Evolutionary conservation across 1,284 basidiomycete genomes (phyloP), one percentile per base, ranked within the genome.

Genomic region (Singerocomus inundabilis): DNA sequence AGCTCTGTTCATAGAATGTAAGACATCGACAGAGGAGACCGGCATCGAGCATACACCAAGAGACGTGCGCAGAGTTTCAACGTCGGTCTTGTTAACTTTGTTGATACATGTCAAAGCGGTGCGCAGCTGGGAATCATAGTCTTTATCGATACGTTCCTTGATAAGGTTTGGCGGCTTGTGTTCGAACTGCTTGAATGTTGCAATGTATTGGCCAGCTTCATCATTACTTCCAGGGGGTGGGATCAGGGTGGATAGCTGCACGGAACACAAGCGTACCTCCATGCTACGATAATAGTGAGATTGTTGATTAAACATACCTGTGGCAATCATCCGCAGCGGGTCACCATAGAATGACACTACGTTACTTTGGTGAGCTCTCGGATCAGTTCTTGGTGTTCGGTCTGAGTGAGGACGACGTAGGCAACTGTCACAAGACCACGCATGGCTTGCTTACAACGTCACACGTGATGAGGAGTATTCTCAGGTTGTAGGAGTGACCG

Each of bases 51-150:
- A 56, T 72, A 97, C 94, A 16, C 94, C 94, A 62, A 96, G 88
- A n/a, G 91, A 87, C 0, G 88, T 87, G n/a, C 90, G 80, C 25
- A 99, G 73, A 1, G 95, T 97, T 68, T 94, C 85, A 1, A 96
- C 93, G 63, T 99, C 97, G 1, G 96, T 98, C 75, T 96, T 98
- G 73, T 99, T 99, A 50, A 99, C 88, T 59, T 92, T 94, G 61
- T 83, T 88, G 56, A 98, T 90, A 57, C 84, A 86, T 0, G 96
- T 99, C 31, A 99, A 74, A 0, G 91, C 82, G n/a, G 84, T 82
- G 34, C 90, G 88, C 12, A 98, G 71, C 60, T 93, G 80, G 6
- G 91, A 83, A 53, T 80, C 70, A 63, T 97, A 94, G 59, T 91
- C 89, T 59, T 95, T 92, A 64, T 94, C 92, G 6, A 92, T 77